Percentiles rank a stretch among this genome's conserved stretches.
Conservation (phyloP, 1,139 yeast species). For the Scheffersomyces illinoinensis region DNA sequence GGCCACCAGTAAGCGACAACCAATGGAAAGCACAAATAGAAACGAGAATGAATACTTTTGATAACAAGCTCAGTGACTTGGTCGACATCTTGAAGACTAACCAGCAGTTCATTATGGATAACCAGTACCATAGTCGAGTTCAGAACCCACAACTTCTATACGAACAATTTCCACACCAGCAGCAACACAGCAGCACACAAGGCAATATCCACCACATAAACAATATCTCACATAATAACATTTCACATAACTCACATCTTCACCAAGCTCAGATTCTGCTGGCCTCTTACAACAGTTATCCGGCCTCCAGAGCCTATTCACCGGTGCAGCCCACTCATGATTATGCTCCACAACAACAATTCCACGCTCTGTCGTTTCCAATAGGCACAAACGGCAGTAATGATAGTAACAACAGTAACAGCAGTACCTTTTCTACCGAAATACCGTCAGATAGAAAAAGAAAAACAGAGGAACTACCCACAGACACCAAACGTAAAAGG, state of each 20-base stretch:
- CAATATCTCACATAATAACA: neutral
- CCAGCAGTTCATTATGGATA: slow-evolving; percentile 28
- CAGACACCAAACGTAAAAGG: neutral
- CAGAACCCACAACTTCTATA: neutral
- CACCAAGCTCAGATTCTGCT: neutral
- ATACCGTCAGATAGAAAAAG: neutral
- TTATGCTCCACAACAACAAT: neutral
- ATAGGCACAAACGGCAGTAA: neutral
- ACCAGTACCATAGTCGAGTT: slow-evolving; percentile 10
- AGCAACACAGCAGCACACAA: neutral
- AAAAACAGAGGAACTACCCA: neutral
- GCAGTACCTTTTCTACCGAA: neutral
- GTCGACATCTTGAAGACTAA: slow-evolving; percentile 38
- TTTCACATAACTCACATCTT: neutral
- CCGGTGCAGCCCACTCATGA: neutral
- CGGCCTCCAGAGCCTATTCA: neutral
- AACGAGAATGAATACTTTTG: slow-evolving; percentile 44
- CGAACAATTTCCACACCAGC: neutral
- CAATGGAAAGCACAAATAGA: slow-evolving; percentile 51
- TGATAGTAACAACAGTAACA: neutral
- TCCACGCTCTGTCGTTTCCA: neutral
- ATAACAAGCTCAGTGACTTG: slow-evolving; percentile 45
- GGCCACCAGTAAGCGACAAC: slow-evolving; percentile 4
- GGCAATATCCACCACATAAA: neutral
- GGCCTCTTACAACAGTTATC: neutral